Conservation (phyloP, 1,284 basidiomycete species). For the Ustilago trichophora region DNA sequence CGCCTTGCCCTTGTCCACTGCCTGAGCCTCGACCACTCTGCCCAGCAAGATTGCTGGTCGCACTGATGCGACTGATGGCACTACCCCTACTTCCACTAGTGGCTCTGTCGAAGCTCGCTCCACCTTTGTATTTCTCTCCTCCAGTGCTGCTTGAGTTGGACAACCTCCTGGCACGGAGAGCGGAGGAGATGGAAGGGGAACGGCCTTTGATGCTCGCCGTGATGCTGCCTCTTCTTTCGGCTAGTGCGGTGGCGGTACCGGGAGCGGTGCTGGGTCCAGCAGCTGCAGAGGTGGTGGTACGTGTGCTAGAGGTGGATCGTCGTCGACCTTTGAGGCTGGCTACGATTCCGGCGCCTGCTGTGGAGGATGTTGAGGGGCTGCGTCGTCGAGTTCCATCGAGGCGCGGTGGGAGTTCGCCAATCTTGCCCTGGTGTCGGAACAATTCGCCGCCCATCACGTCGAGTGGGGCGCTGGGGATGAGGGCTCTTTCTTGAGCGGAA, state of each 20-base stretch:
- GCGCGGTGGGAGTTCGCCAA: slow-evolving; percentile 53
- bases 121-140: slow-evolving; percentile 25
- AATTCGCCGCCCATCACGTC: slow-evolving; percentile 46
- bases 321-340: slow-evolving; percentile 31
- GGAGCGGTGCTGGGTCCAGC: neutral
- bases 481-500: slow-evolving; percentile 49
- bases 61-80: slow-evolving; percentile 23
- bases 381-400: slow-evolving; percentile 13
- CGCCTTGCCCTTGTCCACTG: too few species aligned
- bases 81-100: slow-evolving; percentile 15
- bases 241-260: too few species aligned
- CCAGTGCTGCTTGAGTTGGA: slow-evolving; percentile 3
- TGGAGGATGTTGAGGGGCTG: slow-evolving; percentile 10
- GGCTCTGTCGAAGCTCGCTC: slow-evolving; percentile 5
- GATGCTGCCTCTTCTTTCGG: slow-evolving; percentile 14
- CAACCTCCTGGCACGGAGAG: slow-evolving; percentile 17
- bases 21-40: too few species aligned
- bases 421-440: slow-evolving; percentile 56
- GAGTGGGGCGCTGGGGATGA: slow-evolving; percentile 55
- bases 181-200: slow-evolving; percentile 17
- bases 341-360: slow-evolving; percentile 18
- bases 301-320: slow-evolving; percentile 22
- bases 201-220: slow-evolving; percentile 35
- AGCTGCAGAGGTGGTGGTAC: slow-evolving; percentile 6
- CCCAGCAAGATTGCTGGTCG: too few species aligned